These are phyloP conservation scores for Tulasnella sp. DNA, from an alignment of 768 basidiomycete genomes.

Conservation along the genomic window DNA sequence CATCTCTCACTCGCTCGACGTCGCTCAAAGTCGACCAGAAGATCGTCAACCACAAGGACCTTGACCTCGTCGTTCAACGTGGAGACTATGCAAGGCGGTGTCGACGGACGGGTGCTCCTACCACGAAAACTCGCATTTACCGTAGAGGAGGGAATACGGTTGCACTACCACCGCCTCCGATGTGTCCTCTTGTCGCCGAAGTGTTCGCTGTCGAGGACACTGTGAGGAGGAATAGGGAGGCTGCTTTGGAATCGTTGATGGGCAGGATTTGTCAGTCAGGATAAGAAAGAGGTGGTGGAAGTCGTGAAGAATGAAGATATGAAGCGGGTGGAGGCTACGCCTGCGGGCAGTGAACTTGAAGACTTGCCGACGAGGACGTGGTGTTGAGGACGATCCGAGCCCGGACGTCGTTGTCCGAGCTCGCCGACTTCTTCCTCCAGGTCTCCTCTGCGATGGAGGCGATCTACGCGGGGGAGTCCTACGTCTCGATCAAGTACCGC, in stretches of 20 bases:
- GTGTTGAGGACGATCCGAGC: neutral
- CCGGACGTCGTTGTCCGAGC: neutral
- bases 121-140: neutral
- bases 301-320: too few relatives aligned
- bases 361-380: neutral
- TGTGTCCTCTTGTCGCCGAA: neutral
- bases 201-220: neutral
- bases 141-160: neutral
- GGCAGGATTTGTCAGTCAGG: neutral
- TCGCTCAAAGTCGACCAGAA: neutral
- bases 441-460: neutral
- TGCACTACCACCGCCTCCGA: neutral
- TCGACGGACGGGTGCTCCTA: neutral
- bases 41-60: neutral
- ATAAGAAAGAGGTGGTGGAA: too few relatives aligned
- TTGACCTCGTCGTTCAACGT: neutral
- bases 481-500: neutral
- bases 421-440: too few relatives aligned
- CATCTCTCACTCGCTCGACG: neutral
- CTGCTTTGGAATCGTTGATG: neutral
- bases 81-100: neutral
- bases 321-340: too few relatives aligned
- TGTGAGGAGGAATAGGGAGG: neutral
- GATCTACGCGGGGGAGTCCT: neutral
- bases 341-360: too few relatives aligned